A percentile compares a stretch with the other conserved stretches of the same genome.
Evolutionary conservation across 306 rosid species (phyloP).

Genomic region (Cucumis cinereus): DNA sequence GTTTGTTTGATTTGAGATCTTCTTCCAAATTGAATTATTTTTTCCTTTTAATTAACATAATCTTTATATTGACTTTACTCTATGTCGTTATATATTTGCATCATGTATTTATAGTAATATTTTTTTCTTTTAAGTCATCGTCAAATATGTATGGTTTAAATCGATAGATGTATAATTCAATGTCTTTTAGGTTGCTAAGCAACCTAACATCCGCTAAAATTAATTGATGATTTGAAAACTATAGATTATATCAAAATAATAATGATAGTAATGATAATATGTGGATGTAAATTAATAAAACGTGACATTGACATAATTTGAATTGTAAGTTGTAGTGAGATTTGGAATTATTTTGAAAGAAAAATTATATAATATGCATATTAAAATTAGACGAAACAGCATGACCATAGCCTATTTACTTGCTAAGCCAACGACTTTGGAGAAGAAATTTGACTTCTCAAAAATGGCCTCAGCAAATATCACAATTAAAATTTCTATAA

Average conservation of each 20-base stretch:
- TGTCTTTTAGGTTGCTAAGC: not conserved
- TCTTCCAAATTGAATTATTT: not conserved
- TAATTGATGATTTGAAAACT: not conserved
- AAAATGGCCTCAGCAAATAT: no score
- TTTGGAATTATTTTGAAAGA: not conserved
- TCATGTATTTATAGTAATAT: not conserved
- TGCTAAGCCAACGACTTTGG: no score
- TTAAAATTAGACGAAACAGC: no score
- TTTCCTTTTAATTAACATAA: not conserved
- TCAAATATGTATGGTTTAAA: not conserved
- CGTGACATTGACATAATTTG: not conserved
- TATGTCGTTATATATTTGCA: not conserved
- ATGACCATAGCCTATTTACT: no score
- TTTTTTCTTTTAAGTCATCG: no score
- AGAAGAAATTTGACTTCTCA: no score
- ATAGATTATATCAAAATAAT: not conserved
- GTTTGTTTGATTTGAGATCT: not conserved
- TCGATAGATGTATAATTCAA: not conserved
- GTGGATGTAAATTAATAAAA: not conserved
- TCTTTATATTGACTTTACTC: not conserved
- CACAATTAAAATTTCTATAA: no score
- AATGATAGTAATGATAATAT: not conserved
- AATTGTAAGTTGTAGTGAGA: not conserved
- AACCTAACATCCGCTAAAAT: not conserved
- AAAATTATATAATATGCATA: no score